Evolutionary conservation across 345 rosid genomes (phyloP), one percentile per base, ranked within the genome.

Genomic region (Lumnitzera littorea): DNA sequence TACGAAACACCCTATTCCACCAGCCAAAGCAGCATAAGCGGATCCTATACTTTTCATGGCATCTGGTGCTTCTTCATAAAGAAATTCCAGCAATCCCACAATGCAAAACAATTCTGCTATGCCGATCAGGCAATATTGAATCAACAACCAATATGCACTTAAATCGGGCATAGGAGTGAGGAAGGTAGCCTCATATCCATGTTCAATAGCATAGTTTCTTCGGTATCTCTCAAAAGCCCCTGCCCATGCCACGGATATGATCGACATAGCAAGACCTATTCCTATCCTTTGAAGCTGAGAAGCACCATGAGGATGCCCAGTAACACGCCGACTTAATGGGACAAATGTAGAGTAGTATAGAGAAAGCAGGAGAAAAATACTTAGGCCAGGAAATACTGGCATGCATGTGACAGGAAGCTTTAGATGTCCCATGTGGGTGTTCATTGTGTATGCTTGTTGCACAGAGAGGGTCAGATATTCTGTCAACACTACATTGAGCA

Each of bases 11-110:
- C 98, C 96, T 61, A 88, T 66, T 13, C 98, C 98, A 0, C 96
- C 96, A 0, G 98, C 91, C 41, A 86, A 56, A 2, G 98, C 96
- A 20, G 96, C 91, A 60, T 91, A 91, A 49, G 98, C 88, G 0
- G 98, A 88, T n/a, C 98, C 98, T 61, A 88, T 83, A 57, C 96
- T 91, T 78, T 84, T 91, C 98, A 91, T 91, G 29, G 98, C 96
- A 72, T 91, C 96, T 0, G 96, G 98, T 17, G 98, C 89, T 72
- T 91, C 98, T 68, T 91, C 90, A 2, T 91, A 88, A 3, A 91
- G 88, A 49, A 91, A 91, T 67, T 91, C 96, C 54, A 91, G 46
- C 51, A 88, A 72, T 46, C 95, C 96, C 16, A 88, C 98, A 1
- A 86, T 70, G 76, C 85, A 82, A 69, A 91, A 91, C 46, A 91